Percentiles rank a stretch among this genome's conserved stretches.
phyloP scores from a whole-genome alignment of 1,284 basidiomycete genomes.

The Chondrostereum purpureum region DNA sequence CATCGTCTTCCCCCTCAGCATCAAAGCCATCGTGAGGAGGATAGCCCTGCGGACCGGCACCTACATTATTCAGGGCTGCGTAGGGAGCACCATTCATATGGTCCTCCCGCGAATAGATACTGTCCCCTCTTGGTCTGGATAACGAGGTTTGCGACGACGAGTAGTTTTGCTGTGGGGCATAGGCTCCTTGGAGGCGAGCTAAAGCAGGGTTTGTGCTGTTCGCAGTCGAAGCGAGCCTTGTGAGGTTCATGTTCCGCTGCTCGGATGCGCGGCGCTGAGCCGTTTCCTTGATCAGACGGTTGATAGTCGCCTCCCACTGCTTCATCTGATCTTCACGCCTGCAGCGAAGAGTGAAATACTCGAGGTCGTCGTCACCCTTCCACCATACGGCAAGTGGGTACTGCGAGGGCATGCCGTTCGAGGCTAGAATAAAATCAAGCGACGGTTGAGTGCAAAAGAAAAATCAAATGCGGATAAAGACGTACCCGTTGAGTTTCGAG shows the following conservation, averaged over 20 bases:
- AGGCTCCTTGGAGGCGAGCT: conserved; percentile 1
- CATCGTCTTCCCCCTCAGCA: conserved; percentile 63
- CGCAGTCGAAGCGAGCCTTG: conserved; percentile 14
- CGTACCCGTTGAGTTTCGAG: conserved; percentile 57
- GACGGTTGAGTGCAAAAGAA: too few species aligned
- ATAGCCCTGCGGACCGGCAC: conserved; percentile 48
- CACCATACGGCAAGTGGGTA: conserved; percentile 86
- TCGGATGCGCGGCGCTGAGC: conserved; percentile 59
- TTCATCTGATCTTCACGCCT: conserved; percentile 89
- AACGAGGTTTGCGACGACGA: conserved; percentile 17
- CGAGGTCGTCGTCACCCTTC: conserved; percentile 88
- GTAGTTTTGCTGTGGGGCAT: conserved; percentile 13
- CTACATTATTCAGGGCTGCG: conserved; percentile 4
- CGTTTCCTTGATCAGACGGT: conserved; percentile 75
- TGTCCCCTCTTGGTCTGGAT: conserved; percentile 23
- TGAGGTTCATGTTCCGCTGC: conserved; percentile 24
- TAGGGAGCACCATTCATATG: conserved; percentile 27
- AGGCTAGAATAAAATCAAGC: conserved; percentile 7
- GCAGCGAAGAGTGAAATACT: conserved; percentile 93
- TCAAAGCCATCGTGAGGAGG: conserved; percentile 63
- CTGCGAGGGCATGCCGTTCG: conserved; percentile 35
- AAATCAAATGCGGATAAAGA: conserved; percentile 17
- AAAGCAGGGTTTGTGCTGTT: conserved; percentile 40
- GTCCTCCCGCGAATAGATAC: conserved; percentile 36
- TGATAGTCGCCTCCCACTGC: conserved; percentile 89